These are phyloP conservation scores for Strombidium stylifer DNA, from an alignment of 73 alveolate genomes.

Conservation along the genomic window DNA sequence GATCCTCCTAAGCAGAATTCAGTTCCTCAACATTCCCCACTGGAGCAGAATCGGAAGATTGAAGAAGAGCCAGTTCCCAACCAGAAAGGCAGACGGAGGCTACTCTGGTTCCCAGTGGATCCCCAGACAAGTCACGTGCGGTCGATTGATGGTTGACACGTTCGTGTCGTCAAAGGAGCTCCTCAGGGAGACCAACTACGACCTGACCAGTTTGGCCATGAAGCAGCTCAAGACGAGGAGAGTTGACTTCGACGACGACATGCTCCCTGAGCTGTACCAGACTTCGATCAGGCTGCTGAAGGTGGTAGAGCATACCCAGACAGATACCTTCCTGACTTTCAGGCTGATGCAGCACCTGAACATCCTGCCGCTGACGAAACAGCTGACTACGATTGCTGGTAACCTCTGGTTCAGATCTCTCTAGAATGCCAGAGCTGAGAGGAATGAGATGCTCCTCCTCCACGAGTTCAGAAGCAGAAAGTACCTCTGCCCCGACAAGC, in stretches of 20 bases:
- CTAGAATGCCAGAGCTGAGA: conserved; percentile 98
- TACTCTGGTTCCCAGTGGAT: conserved; percentile 76
- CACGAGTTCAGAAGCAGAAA: conserved; percentile 93
- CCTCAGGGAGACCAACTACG: conserved; percentile 85
- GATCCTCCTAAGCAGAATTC: conserved; percentile 75
- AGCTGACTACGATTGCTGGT: conserved; percentile 98
- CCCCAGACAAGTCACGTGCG: conserved; percentile 74
- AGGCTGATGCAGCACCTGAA: conserved; percentile 74
- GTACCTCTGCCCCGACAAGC: conserved; percentile 82
- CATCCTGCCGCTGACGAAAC: conserved; percentile 94
- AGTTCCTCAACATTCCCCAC: conserved; percentile 64
- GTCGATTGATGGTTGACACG: conserved; percentile 94
- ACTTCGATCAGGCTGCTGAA: conserved; percentile 55
- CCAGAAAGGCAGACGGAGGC: conserved; percentile 61
- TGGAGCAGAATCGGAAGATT: conserved; percentile 93
- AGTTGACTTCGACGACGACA: conserved; percentile 83
- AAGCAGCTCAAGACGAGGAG: conserved; percentile 72
- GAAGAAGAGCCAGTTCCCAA: conserved; percentile 71
- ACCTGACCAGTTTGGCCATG: conserved; percentile 77
- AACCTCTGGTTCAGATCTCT: conserved; percentile 98
- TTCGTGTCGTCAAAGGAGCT: conserved; percentile 87
- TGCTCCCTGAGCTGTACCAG: conserved; percentile 56
- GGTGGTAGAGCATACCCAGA: conserved; percentile 74
- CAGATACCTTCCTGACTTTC: conserved; percentile 75
- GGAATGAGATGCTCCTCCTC: conserved; percentile 97